Conservation (phyloP, 2,329 filamentous ascomycete genomes). For the Westerdykella ornata region DNA sequence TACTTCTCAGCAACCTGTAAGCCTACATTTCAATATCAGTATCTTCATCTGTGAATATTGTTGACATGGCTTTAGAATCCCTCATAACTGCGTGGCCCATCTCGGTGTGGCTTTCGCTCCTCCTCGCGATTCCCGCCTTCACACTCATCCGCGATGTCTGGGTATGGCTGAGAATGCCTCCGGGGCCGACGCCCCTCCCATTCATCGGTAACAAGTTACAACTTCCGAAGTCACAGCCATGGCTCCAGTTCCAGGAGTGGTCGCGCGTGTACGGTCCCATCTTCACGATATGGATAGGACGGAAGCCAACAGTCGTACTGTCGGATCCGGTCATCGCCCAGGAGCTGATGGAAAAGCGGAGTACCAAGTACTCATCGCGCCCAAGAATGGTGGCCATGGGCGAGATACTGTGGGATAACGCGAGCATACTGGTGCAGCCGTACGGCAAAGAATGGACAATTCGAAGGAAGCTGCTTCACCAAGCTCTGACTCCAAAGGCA, state of each 20-base stretch:
- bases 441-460: constrained; percentile 45
- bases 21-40: no score
- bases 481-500: constrained; percentile 42
- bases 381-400: constrained; percentile 43
- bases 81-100: constrained; percentile 13
- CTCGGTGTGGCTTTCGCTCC: constrained; percentile 20
- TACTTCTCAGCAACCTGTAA: no score
- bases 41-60: no score
- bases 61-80: constrained; percentile 24
- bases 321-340: constrained; percentile 41
- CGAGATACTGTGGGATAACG: constrained; percentile 41
- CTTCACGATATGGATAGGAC: constrained; percentile 45
- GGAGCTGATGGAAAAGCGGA: constrained; percentile 44
- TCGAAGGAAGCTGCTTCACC: constrained; percentile 34
- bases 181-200: constrained; percentile 43
- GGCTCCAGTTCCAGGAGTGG: constrained; percentile 40
- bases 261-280: constrained; percentile 43
- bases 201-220: constrained; percentile 39
- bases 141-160: constrained; percentile 25
- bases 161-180: constrained; percentile 39
- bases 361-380: constrained; percentile 41
- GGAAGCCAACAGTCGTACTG: constrained; percentile 42
- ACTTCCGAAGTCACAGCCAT: constrained; percentile 28
- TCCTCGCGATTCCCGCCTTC: constrained; percentile 21
- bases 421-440: constrained; percentile 45